Percentiles rank a stretch among this genome's conserved stretches.
Conservation (phyloP, 345 rosid genomes). For the Pugionium dolabratum region DNA sequence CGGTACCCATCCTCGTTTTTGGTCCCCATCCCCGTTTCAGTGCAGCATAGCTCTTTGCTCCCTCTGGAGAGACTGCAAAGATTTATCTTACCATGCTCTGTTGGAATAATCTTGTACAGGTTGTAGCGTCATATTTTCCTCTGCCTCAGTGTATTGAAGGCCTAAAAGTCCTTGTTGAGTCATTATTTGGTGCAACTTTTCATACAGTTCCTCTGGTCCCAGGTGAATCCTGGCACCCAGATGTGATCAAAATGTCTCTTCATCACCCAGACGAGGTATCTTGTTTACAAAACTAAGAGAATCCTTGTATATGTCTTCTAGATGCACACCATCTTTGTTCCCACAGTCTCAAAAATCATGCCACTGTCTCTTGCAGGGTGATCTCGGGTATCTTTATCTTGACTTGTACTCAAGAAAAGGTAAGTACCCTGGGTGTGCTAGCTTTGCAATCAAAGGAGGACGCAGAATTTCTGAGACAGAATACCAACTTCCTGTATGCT, state of each 20-base stretch:
- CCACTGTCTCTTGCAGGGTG: conserved; percentile 61
- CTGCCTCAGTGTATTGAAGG: conserved; percentile 85
- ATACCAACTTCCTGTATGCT: conserved; percentile 92
- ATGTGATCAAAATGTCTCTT: conserved; percentile 79
- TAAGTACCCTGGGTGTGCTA: conserved; percentile 97
- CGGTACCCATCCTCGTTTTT: not conserved
- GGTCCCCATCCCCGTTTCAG: not conserved
- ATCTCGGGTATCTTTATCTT: conserved; percentile 85
- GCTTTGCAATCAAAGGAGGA: conserved; percentile 88
- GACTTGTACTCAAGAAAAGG: conserved; percentile 83
- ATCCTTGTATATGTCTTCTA: not conserved
- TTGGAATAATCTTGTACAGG: conserved; percentile 48
- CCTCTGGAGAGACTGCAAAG: not conserved
- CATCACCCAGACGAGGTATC: conserved; percentile 91
- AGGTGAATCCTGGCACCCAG: conserved; percentile 97
- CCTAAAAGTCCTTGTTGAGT: conserved; percentile 67
- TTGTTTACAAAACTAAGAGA: conserved; percentile 15
- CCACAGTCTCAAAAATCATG: conserved; percentile 24
- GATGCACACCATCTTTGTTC: conserved; percentile 10
- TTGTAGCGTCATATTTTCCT: conserved; percentile 86
- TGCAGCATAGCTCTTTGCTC: not conserved
- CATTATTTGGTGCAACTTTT: conserved; percentile 83
- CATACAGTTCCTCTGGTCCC: conserved; percentile 60
- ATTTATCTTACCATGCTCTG: not conserved
- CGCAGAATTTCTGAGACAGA: conserved; percentile 76